Base-by-base conservation (phyloP, 75 land plant genomes). In the Pinus taeda region DNA sequence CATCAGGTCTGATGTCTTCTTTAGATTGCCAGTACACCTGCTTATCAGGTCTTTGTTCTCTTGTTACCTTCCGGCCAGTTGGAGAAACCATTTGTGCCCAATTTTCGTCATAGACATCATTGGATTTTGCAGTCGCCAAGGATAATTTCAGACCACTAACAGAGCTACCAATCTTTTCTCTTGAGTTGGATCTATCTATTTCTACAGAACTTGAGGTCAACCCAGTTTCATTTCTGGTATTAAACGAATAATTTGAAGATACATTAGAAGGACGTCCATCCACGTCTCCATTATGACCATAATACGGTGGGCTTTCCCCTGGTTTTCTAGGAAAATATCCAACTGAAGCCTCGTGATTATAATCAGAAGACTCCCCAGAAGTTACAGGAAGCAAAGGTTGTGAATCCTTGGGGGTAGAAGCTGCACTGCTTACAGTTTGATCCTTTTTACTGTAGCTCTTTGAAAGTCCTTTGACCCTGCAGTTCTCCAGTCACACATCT, bases 391-490 rank as follows among this genome's bases (percentile, higher is more conserved):
- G 87, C 76, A 15, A 83, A 60, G 11, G 89, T 72, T 62, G 87
- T 22, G 88, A 88, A n/a, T 90, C 93, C 62, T 74, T 83, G 20
- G 82, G 66, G 57, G 82, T 82, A 55, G 65, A 36, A 15, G 85
- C 70, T 61, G 86, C 64, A 53, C 81, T 80, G 15, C 77, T 33
- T 15, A 58, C 49, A 57, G 81, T 75, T 79, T 91, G 91, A 74
- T 87, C 93, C 80, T 95, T 97, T 12, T 92, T 77, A 73, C 80
- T 93, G 59, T 74, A 82, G n/a, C 91, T 93, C 83, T 95, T 97
- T 49, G 99, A 97, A 60, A 97, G 90, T 45, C 99, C 94, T 86
- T 97, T 97, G 57, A 97, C 99, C 83, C 99, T 97, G 90, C 60
- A 78, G 22, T 53, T 13, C 57, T 37, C 79, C 53, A 73, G 55